Conservation (phyloP, 352 stramenopile species). For the Phytopythium oedochilum region DNA sequence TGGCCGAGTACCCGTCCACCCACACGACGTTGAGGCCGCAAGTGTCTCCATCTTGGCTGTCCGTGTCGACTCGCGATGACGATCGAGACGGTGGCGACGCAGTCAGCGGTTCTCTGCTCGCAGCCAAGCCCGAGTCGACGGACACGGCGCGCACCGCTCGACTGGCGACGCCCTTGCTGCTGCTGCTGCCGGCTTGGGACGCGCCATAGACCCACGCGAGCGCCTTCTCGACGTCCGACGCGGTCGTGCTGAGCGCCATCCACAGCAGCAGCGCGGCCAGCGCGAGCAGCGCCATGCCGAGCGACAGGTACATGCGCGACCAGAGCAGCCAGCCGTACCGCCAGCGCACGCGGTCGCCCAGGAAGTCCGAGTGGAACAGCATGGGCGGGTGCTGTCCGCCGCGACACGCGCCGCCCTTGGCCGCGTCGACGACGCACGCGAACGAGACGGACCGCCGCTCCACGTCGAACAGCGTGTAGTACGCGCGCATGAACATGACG, state of each 20-base stretch:
- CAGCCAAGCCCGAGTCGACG: conserved; percentile 2
- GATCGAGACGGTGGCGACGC: neutral
- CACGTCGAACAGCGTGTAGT: conserved; percentile 65
- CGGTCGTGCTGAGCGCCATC: conserved; percentile 23
- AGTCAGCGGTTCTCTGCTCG: neutral
- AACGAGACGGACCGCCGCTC: conserved; percentile 32
- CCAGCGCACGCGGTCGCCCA: conserved; percentile 15
- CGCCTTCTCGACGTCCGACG: conserved; percentile 20
- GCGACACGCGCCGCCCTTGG: conserved; percentile 14
- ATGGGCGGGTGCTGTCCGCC: conserved; percentile 34
- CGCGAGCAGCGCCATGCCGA: conserved; percentile 28
- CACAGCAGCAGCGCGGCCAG: conserved; percentile 28
- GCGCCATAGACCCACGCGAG: conserved; percentile 11
- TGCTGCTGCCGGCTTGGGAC: conserved; percentile 6
- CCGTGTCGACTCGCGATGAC: neutral
- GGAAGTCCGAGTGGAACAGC: conserved; percentile 26
- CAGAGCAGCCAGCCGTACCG: conserved; percentile 26
- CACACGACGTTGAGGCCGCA: conserved; percentile 1
- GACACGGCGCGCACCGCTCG: neutral
- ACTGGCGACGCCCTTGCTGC: neutral
- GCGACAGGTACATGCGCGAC: conserved; percentile 26
- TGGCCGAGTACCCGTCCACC: conserved; percentile 3
- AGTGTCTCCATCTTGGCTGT: neutral
- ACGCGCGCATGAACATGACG: conserved; percentile 59
- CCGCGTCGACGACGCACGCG: conserved; percentile 23